A percentile compares a stretch with the other conserved stretches of the same genome.
Conservation (phyloP, 2,329 filamentous ascomycete species). For the Nemania abortiva region DNA sequence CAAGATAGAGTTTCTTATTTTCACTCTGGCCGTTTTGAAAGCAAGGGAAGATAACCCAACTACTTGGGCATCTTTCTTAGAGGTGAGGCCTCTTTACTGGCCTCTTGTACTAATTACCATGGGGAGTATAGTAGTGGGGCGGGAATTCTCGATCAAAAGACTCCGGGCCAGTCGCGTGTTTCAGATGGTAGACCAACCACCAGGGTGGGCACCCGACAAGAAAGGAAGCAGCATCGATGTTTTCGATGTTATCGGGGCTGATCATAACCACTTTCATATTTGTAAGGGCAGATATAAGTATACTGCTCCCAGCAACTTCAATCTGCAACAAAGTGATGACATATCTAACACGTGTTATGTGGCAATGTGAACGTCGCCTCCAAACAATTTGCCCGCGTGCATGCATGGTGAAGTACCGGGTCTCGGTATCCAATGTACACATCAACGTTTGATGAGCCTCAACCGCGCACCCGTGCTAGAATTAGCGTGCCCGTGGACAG, state of each 20-base stretch:
- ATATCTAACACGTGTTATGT: neutral
- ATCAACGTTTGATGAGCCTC: conserved; percentile 35
- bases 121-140: conserved; percentile 15
- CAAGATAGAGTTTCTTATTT: neutral
- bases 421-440: conserved; percentile 10
- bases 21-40: neutral
- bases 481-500: conserved; percentile 1
- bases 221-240: neutral
- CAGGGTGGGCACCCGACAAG: neutral
- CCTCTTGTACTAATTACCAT: conserved; percentile 14
- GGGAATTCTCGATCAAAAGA: conserved; percentile 14
- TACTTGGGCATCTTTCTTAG: neutral
- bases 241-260: neutral
- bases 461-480: conserved; percentile 1
- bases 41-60: neutral
- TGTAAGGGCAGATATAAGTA: neutral
- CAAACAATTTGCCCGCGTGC: neutral
- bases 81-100: conserved; percentile 22
- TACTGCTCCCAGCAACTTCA: neutral
- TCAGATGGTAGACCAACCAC: conserved; percentile 28
- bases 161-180: conserved; percentile 23
- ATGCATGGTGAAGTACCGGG: conserved; percentile 30
- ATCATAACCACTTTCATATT: neutral
- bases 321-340: neutral
- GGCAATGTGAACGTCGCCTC: neutral